phyloP scores from a whole-genome alignment of 2,329 filamentous ascomycete species.

The Monosporascus sp. region DNA sequence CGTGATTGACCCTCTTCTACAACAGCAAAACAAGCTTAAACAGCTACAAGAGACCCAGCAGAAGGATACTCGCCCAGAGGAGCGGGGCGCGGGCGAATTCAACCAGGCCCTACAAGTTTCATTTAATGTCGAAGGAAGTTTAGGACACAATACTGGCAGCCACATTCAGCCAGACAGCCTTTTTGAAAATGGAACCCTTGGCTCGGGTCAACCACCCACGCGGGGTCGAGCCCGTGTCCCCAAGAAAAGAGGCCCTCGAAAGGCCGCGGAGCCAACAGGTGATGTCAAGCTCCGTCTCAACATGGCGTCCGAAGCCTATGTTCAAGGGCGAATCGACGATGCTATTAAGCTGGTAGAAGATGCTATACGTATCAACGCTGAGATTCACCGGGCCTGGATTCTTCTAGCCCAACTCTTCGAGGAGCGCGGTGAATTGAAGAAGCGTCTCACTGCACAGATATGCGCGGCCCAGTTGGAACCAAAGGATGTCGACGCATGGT shows the following conservation, averaged over 20 bases:
- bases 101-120: not conserved
- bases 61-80: not conserved
- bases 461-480: conserved; percentile 59
- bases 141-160: no score
- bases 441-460: conserved; percentile 54
- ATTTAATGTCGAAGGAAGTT: not conserved
- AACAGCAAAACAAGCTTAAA: conserved; percentile 17
- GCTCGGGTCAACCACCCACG: not conserved
- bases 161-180: not conserved
- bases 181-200: not conserved
- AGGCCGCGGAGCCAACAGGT: conserved; percentile 61
- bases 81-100: not conserved
- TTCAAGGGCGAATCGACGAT: conserved; percentile 54
- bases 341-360: conserved; percentile 56
- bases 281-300: conserved; percentile 66
- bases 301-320: conserved; percentile 62
- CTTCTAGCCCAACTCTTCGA: conserved; percentile 56
- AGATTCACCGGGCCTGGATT: conserved; percentile 61
- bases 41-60: conserved; percentile 1
- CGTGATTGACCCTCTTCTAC: conserved; percentile 20
- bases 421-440: conserved; percentile 52
- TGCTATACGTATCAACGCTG: conserved; percentile 63
- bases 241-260: conserved; percentile 42
- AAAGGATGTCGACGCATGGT: conserved; percentile 55
- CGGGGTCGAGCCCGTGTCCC: conserved; percentile 10